Evolutionary conservation across 345 rosid genomes (phyloP).

Genomic region (Brassica carinata): DNA sequence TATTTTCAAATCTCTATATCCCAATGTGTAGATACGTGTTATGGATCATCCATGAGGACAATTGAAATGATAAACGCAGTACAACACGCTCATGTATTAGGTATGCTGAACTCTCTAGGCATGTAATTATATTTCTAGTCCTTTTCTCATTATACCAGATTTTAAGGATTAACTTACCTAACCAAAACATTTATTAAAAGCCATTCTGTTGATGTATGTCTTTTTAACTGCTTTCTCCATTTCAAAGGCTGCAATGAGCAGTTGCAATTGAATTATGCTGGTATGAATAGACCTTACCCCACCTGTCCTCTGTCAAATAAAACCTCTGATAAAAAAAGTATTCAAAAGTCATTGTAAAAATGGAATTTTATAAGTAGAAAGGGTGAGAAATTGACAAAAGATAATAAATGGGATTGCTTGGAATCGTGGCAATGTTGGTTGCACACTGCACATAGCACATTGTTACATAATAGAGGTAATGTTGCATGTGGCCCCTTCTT

Average conservation of each 20-base stretch:
- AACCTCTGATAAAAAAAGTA: neutral
- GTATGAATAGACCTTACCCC: slow-evolving; percentile 34
- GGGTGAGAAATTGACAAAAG: slow-evolving; percentile 37
- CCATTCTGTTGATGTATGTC: slow-evolving; percentile 21
- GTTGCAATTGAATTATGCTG: slow-evolving; percentile 25
- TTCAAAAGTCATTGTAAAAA: neutral
- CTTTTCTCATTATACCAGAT: neutral
- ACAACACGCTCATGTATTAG: neutral
- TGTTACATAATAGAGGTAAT: slow-evolving; percentile 39
- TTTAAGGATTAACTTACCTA: slow-evolving; percentile 3
- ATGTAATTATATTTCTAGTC: neutral
- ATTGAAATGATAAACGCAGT: neutral
- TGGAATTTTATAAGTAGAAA: slow-evolving; percentile 27
- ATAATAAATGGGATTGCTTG: slow-evolving; percentile 42
- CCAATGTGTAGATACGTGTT: neutral
- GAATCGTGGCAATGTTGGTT: slow-evolving; percentile 38
- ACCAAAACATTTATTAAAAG: slow-evolving; percentile 15
- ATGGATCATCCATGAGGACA: neutral
- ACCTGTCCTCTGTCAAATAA: slow-evolving; percentile 23
- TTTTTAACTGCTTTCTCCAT: slow-evolving; percentile 23
- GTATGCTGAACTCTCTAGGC: neutral
- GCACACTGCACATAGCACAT: slow-evolving; percentile 65
- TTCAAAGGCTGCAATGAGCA: slow-evolving; percentile 43
- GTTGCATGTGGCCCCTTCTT: slow-evolving; percentile 43
- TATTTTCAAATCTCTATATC: neutral